Conservation (phyloP, 176 grass and related monocot genomes). For the Guadua angustifolia region DNA sequence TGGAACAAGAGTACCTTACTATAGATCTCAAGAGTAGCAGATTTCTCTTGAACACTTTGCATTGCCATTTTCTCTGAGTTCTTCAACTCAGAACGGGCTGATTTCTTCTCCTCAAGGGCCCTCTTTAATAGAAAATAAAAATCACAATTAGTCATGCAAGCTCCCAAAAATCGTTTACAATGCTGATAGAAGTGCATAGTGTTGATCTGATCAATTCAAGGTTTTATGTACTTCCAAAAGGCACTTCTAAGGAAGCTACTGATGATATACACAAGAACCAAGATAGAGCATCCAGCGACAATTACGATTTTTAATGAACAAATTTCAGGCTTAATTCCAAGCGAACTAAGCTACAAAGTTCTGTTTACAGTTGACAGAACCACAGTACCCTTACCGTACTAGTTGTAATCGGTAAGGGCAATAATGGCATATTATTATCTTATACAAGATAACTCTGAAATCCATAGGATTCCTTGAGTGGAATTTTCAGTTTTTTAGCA, state of each 20-base stretch:
- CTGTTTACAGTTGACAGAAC: not conserved
- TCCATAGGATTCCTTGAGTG: not conserved
- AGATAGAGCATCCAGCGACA: not conserved
- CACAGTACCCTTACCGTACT: not conserved
- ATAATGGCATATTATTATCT: not conserved
- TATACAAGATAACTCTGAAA: not conserved
- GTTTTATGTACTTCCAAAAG: not conserved
- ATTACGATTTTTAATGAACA: not conserved
- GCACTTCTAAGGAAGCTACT: not conserved
- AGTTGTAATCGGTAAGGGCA: constrained; percentile 3
- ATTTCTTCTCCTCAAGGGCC: constrained; percentile 78
- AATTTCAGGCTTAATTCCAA: not conserved
- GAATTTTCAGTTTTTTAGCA: not conserved
- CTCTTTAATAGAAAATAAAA: constrained; percentile 55
- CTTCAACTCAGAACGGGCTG: constrained; percentile 57
- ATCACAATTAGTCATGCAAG: constrained; percentile 10
- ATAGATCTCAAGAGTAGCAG: constrained; percentile 57
- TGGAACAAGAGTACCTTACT: constrained; percentile 63
- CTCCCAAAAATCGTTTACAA: not conserved
- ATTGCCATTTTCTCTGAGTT: constrained; percentile 63
- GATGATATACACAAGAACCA: not conserved
- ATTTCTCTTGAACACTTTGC: constrained; percentile 75
- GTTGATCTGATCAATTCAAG: not conserved
- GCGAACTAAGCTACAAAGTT: not conserved
- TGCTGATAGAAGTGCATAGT: constrained; percentile 14